phyloP scores from a whole-genome alignment of 2,329 filamentous ascomycete genomes.

The Penicillium brasilianum region DNA sequence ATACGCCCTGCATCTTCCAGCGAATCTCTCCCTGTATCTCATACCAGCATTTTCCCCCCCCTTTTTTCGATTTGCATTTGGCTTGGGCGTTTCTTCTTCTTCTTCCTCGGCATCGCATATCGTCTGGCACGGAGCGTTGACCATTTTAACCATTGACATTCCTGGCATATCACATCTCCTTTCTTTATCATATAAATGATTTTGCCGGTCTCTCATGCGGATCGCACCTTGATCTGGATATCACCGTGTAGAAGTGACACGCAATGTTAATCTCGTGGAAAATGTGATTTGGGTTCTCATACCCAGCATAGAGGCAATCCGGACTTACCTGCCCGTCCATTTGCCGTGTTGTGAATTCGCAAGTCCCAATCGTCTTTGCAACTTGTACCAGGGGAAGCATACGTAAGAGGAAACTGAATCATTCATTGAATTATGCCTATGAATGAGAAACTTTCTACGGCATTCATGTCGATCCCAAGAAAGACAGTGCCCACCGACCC shows the following conservation, averaged over 20 bases:
- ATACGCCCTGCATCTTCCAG: slow-evolving; percentile 26
- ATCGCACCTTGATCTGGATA: background rate
- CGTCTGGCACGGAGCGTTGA: slow-evolving; percentile 3
- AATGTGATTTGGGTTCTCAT: background rate
- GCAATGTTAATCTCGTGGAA: background rate
- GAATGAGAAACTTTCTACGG: background rate
- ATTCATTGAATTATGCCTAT: background rate
- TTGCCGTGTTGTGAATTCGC: background rate
- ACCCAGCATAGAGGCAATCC: background rate
- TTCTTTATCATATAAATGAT: background rate
- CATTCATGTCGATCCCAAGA: too few relatives aligned
- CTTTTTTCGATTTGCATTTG: slow-evolving; percentile 21
- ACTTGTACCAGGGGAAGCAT: too few relatives aligned
- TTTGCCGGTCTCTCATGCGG: background rate
- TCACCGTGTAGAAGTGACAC: background rate
- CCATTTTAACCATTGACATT: background rate
- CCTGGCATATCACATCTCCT: slow-evolving; percentile 1
- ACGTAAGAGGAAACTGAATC: too few relatives aligned
- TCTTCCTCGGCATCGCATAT: background rate
- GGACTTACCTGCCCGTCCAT: background rate
- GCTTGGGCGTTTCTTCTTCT: slow-evolving; percentile 20
- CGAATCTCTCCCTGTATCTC: slow-evolving; percentile 19
- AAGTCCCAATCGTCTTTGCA: background rate
- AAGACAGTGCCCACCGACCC: background rate
- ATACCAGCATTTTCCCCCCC: slow-evolving; percentile 10